A percentile compares a stretch with the other conserved stretches of the same genome.
phyloP scores from a whole-genome alignment of 768 basidiomycete species.

The Russula compacta region DNA sequence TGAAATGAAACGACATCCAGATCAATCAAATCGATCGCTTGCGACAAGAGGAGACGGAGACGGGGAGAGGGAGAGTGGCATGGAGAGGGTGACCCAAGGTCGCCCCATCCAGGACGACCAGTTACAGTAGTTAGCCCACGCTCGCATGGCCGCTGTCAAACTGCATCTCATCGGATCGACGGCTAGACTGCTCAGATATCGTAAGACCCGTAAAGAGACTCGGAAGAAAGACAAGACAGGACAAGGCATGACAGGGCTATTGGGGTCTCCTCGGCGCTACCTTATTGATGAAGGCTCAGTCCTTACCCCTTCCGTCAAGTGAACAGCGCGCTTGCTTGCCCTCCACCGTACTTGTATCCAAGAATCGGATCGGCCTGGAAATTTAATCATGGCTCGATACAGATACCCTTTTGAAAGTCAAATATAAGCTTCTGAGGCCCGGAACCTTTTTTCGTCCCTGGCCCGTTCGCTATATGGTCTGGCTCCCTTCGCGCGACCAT shows the following conservation, averaged over 20 bases:
- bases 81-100: background rate
- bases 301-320: constrained; percentile 11
- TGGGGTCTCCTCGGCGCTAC: constrained; percentile 15
- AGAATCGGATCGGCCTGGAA: constrained; percentile 18
- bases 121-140: background rate
- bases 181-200: constrained; percentile 10
- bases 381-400: constrained; percentile 19
- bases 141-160: constrained; percentile 6
- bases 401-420: constrained; percentile 20
- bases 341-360: constrained; percentile 9
- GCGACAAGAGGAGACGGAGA: too few species aligned
- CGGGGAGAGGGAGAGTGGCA: background rate
- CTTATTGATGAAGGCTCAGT: constrained; percentile 5
- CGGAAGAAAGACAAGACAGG: constrained; percentile 1
- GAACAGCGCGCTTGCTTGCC: background rate
- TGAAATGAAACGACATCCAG: too few species aligned
- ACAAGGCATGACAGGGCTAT: background rate
- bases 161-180: constrained; percentile 14
- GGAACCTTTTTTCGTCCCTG: constrained; percentile 22
- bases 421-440: constrained; percentile 22
- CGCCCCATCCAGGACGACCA: constrained; percentile 4
- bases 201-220: constrained; percentile 7
- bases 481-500: constrained; percentile 15
- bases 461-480: constrained; percentile 16
- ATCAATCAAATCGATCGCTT: background rate